Evolutionary conservation across 768 basidiomycete species (phyloP).

Genomic region (Collybiopsis luxurians): DNA sequence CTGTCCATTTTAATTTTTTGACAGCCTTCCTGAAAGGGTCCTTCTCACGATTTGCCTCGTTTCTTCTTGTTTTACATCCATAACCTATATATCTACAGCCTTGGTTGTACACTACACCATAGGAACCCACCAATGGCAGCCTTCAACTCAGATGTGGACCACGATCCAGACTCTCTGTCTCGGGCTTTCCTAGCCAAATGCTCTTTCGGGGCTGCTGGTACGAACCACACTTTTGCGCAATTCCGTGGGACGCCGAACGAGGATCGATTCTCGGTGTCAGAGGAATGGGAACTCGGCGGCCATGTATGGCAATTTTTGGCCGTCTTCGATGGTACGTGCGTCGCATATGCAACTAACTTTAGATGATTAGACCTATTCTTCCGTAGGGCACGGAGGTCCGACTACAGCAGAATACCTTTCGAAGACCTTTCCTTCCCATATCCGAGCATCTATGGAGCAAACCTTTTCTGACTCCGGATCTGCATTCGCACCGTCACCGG

Average conservation of each 20-base stretch:
- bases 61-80: too few species aligned
- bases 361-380: not conserved
- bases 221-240: not conserved
- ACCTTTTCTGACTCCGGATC: not conserved
- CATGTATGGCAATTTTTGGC: conserved; percentile 1
- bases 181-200: not conserved
- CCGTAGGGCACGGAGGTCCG: not conserved
- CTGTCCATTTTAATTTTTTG: not conserved
- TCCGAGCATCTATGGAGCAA: not conserved
- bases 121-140: too few species aligned
- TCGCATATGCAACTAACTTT: not conserved
- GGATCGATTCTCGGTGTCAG: not conserved
- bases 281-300: not conserved
- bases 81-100: too few species aligned
- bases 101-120: too few species aligned
- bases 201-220: not conserved
- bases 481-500: not conserved
- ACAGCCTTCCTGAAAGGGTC: not conserved
- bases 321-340: conserved; percentile 1
- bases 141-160: too few species aligned
- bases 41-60: too few species aligned
- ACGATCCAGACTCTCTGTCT: not conserved
- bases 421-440: not conserved
- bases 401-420: not conserved
- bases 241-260: conserved; percentile 4